Percentiles rank a stretch among this genome's conserved stretches.
These are phyloP conservation scores for Entomophthora muscae DNA, from an alignment of 371 early-diverging fungal species.

Conservation along the genomic window DNA sequence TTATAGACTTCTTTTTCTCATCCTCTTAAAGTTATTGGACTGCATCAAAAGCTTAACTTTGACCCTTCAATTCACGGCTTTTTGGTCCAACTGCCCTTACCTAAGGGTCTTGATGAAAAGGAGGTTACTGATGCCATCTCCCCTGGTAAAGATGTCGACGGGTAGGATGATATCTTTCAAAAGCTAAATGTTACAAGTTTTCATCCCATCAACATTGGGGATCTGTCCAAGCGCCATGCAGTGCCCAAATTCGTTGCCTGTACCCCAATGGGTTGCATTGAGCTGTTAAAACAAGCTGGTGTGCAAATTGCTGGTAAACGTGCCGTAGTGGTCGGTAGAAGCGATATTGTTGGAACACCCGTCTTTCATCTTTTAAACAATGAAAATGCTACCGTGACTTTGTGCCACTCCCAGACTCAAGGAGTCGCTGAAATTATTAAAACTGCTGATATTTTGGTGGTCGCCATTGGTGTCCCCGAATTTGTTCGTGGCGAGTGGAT, in stretches of 20 bases:
- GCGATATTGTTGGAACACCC: slow-evolving; percentile 90
- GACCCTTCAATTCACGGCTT: slow-evolving; percentile 72
- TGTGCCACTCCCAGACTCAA: slow-evolving; percentile 74
- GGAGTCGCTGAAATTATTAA: slow-evolving; percentile 46
- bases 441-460: slow-evolving; percentile 72
- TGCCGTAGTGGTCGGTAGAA: slow-evolving; percentile 84
- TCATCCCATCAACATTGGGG: slow-evolving; percentile 79
- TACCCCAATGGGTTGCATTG: slow-evolving; percentile 83
- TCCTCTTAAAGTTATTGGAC: slow-evolving; percentile 22
- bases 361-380: slow-evolving; percentile 61
- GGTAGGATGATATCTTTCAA: no score
- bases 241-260: slow-evolving; percentile 76
- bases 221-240: slow-evolving; percentile 55
- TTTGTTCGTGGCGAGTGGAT: slow-evolving; percentile 78
- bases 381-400: slow-evolving; percentile 73
- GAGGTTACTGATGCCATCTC: slow-evolving; percentile 73
- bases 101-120: slow-evolving; percentile 54
- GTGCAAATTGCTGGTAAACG: slow-evolving; percentile 54
- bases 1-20: not conserved
- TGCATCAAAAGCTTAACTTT: slow-evolving; percentile 47
- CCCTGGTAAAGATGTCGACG: slow-evolving; percentile 86
- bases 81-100: slow-evolving; percentile 88
- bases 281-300: slow-evolving; percentile 48
- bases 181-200: no score
- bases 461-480: slow-evolving; percentile 65